Conservation (phyloP, 225 moss, liverwort and hornwort genomes). For the Bryum argenteum region DNA sequence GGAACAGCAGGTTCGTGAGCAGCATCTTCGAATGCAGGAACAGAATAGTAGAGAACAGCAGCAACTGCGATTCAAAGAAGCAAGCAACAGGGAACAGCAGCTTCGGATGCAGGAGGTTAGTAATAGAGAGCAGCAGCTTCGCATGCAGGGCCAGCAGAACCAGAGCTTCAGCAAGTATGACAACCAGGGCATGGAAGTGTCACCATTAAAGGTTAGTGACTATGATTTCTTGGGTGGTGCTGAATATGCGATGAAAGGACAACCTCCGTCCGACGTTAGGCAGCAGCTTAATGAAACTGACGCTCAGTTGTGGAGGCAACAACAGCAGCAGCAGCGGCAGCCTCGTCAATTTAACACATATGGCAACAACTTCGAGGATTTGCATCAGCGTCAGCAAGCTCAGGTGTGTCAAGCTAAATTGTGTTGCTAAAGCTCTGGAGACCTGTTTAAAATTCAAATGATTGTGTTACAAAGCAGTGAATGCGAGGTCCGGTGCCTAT, state of each 20-base stretch:
- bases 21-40: conserved; percentile 41
- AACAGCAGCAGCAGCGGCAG: conserved; percentile 62
- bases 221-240: conserved; percentile 92
- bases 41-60: conserved; percentile 43
- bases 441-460: background rate
- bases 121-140: conserved; percentile 60
- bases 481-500: conserved; percentile 52
- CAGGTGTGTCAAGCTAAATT: conserved; percentile 37
- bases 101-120: conserved; percentile 50
- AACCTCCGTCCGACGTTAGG: conserved; percentile 67
- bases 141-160: conserved; percentile 62
- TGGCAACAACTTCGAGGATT: conserved; percentile 44
- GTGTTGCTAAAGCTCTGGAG: background rate
- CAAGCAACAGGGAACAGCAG: conserved; percentile 41
- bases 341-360: conserved; percentile 59
- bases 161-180: conserved; percentile 72
- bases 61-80: conserved; percentile 43
- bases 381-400: conserved; percentile 57
- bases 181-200: conserved; percentile 70
- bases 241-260: conserved; percentile 79
- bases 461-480: conserved; percentile 39
- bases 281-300: conserved; percentile 80
- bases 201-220: conserved; percentile 89
- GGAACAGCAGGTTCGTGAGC: conserved; percentile 41
- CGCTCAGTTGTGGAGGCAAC: conserved; percentile 82